Evolutionary conservation across 106 monocot species (phyloP), one percentile per base, ranked within the genome.

Genomic region (Apostasia shenzhenica): DNA sequence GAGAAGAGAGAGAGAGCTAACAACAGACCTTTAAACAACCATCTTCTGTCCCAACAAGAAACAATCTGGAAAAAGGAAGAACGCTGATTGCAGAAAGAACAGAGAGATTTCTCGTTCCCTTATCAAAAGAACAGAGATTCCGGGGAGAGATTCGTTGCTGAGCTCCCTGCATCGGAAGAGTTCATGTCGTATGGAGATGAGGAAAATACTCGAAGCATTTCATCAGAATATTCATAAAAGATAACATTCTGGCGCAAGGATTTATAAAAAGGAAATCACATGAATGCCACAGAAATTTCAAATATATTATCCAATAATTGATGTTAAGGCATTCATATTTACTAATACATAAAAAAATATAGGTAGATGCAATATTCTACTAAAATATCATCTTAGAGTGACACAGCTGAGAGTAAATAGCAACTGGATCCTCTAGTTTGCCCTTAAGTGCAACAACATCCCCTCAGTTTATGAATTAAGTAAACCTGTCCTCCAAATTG

Each of bases 11-110:
- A 26, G 26, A 26, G 26, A 26, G 26, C 26, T 81, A 97, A 61
- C 81, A 89, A 66, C 99, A 99, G 39, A 99, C 75, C 66, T 99
- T 99, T 54, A 99, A 81, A 76, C 70, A 85, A 43, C 99, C 99
- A 81, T 99, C 93, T 79, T 99, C 99, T 0, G 99, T 93, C 54
- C 99, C 93, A 9, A 90, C 82, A n/a, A 99, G 64, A 78, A 99
- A 89, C 55, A 99, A 67, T 37, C 99, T 80, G 38, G 99, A 99
- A 50, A 80, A 93, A 1, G 90, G 93, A 66, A 99, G 90, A 66
- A 93, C 83, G 44, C 73, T 74, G n/a, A 99, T 88, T 6, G 87
- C 69, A 63, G 99, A 85, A 14, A 99, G 81, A 26, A 83, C 58
- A 1, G 99, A 99, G 53, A 81, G 70, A 71, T 82, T 93, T 48